Evolutionary conservation across 306 rosid species (phyloP).

Genomic region (Castanospermum australe): DNA sequence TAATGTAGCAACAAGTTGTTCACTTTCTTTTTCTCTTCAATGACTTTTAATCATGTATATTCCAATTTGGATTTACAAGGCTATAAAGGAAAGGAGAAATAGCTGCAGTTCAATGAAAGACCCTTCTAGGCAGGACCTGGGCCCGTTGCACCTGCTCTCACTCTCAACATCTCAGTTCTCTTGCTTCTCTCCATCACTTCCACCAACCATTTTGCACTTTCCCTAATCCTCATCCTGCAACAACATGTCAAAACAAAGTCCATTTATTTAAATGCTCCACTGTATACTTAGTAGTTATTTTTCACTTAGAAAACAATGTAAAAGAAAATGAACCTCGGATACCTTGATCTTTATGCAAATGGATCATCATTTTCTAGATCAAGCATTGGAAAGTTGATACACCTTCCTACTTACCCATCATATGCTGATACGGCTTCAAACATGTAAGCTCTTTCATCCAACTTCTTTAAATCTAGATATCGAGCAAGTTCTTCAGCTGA

Average conservation of each 20-base stretch:
- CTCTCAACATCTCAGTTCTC: constrained; percentile 88
- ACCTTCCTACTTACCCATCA: constrained; percentile 69
- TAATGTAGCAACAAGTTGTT: constrained; percentile 23
- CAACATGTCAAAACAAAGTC: constrained; percentile 12
- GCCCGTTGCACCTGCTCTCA: constrained; percentile 70
- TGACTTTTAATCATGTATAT: constrained; percentile 25
- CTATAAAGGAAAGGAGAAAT: constrained; percentile 28
- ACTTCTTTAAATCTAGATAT: constrained; percentile 87
- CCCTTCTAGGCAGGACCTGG: constrained; percentile 48
- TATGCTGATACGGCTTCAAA: constrained; percentile 93
- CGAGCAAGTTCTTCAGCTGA: constrained; percentile 84
- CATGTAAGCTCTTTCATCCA: constrained; percentile 96
- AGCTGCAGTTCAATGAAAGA: constrained; percentile 18
- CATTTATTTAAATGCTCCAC: background rate
- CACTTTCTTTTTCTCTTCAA: constrained; percentile 2
- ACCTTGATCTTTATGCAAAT: constrained; percentile 13
- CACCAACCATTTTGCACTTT: constrained; percentile 90
- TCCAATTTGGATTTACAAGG: constrained; percentile 44
- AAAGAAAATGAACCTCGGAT: background rate
- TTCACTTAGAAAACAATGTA: background rate
- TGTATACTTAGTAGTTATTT: background rate
- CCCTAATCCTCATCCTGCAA: constrained; percentile 88
- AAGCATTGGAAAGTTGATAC: constrained; percentile 18
- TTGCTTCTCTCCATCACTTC: constrained; percentile 96
- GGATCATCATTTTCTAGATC: background rate